Evolutionary conservation across 805 yeast genomes (phyloP).

Genomic region (Candida fluviatilis): DNA sequence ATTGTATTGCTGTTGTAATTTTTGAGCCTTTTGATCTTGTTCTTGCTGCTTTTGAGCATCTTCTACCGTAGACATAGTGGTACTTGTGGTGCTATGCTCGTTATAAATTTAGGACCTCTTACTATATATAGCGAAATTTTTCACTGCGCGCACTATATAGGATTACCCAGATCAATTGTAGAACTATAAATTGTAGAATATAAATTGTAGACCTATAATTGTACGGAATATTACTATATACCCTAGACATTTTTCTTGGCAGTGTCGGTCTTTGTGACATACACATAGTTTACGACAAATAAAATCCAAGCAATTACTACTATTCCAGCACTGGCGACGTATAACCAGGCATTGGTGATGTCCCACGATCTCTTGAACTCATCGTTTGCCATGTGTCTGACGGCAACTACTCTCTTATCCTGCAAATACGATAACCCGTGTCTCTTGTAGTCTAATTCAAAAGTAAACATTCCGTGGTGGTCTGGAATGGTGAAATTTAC

Average conservation of each 20-base stretch:
- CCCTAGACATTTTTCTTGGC: conserved; percentile 23
- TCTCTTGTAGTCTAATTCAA: conserved; percentile 71
- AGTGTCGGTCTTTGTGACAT: conserved; percentile 27
- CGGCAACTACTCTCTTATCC: conserved; percentile 68
- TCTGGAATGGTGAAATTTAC: conserved; percentile 76
- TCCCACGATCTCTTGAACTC: conserved; percentile 93
- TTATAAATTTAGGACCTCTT: background rate
- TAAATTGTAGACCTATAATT: too few relatives aligned
- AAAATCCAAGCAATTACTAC: conserved; percentile 75
- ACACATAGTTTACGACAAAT: conserved; percentile 65
- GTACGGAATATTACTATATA: background rate
- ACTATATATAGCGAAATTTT: background rate
- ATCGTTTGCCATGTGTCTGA: conserved; percentile 92
- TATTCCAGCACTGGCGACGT: conserved; percentile 62
- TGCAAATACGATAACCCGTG: conserved; percentile 67
- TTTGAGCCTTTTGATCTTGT: conserved; percentile 34
- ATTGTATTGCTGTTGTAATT: conserved; percentile 39
- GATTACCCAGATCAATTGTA: too few relatives aligned
- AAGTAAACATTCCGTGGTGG: conserved; percentile 95
- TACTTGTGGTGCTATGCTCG: too few relatives aligned
- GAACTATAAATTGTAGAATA: too few relatives aligned
- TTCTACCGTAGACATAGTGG: conserved; percentile 7
- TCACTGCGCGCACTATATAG: too few relatives aligned
- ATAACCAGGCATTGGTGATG: conserved; percentile 91
- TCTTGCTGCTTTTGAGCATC: conserved; percentile 14